Conservation (phyloP, 176 grass and related monocot genomes). For the Zea mays region Zm-B73-REFERENCE-NAM-5.0 NC_050099.1:33299001-33299500, state of each 20-base stretch:
- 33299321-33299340: background rate
- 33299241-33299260: background rate
- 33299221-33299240: background rate
- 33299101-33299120: background rate
- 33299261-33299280: background rate
- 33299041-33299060: background rate
- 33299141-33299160: no score
- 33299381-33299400: background rate
- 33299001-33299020: background rate
- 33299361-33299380: background rate
- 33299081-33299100: background rate
- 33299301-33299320: background rate
- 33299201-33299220: no score
- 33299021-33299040: background rate
- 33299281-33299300: background rate
- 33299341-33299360: constrained; percentile 1
- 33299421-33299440: no score
- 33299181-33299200: no score
- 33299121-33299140: no score
- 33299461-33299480: no score
- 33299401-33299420: background rate
- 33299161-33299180: no score
- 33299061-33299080: background rate
- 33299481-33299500: no score
- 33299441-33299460: no score